phyloP scores from a whole-genome alignment of 768 basidiomycete species.

The Lactarius hatsudake region DNA sequence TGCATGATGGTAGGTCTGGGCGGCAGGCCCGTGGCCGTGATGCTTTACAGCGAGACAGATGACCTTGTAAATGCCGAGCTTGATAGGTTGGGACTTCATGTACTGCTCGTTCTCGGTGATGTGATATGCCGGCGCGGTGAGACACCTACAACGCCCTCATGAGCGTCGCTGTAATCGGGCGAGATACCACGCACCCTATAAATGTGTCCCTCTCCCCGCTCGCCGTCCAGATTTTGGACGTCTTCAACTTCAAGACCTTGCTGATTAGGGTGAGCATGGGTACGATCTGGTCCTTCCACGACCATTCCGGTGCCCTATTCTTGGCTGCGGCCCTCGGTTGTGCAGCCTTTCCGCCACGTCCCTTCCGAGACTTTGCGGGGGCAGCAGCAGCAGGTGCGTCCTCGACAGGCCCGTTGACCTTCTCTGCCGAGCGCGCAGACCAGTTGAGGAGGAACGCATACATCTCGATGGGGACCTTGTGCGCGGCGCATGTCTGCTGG shows the following conservation, averaged over 20 bases:
- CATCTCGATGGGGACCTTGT: conserved; percentile 80
- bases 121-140: conserved; percentile 85
- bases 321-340: conserved; percentile 44
- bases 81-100: conserved; percentile 78
- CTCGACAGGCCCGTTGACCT: conserved; percentile 55
- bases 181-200: conserved; percentile 56
- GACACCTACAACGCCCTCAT: conserved; percentile 52
- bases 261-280: conserved; percentile 64
- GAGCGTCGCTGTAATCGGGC: conserved; percentile 10
- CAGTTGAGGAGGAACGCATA: conserved; percentile 91
- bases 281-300: conserved; percentile 78
- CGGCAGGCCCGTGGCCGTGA: conserved; percentile 78
- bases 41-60: conserved; percentile 91
- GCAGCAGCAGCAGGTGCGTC: conserved; percentile 45
- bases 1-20: conserved; percentile 92
- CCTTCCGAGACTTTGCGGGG: conserved; percentile 50
- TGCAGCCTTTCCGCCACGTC: conserved; percentile 56
- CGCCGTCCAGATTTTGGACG: conserved; percentile 87
- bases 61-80: conserved; percentile 76
- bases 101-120: conserved; percentile 82
- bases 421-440: conserved; percentile 83
- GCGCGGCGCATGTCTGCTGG: conserved; percentile 54
- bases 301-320: conserved; percentile 49
- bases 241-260: conserved; percentile 63
- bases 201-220: conserved; percentile 84